Base-by-base conservation (phyloP, 768 basidiomycete genomes). In the Tulasnella calospora region DNA sequence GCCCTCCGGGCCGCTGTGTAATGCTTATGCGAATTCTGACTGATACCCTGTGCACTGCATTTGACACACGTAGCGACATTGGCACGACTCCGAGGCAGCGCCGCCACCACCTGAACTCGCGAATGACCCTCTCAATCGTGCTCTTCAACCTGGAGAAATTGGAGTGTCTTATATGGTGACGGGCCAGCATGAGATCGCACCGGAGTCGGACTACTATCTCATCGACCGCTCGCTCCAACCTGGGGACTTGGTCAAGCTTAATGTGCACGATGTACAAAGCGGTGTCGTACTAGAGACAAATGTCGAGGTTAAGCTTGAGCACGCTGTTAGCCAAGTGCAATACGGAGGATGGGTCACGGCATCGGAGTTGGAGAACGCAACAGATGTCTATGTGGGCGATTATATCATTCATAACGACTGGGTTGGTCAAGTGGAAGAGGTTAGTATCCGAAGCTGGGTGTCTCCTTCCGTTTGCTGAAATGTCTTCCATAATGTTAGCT, bases 351-450 rank as follows among this genome's bases (percentile, higher is more conserved):
- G 92, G 93, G 88, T 88, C 80, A 86, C 87, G 13, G 81, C 86
- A 77, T 85, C 88, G 51, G 90, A 92, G 72, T 83, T 95, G 35
- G 87, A 89, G 80, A 86, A 87, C 33, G 87, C 88, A 35, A 84
- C 87, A 41, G 88, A 90, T 38, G 88, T 92, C 35, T 92, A 92
- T 79, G 87, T 92, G 51, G 79, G 75, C n/a, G 94, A 96, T 84
- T 94, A 91, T 85, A 93, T 96, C 71, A 86, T 91, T 23, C 90
- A 90, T 82, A 89, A 92, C 81, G 90, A 94, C 83, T 98, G 96
- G 95, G 86, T 97, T 82, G 95, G 95, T 74, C 94, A 95, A 88
- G 94, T 93, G 61, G 89, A 94, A 76, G 94, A 95, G 89, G 93
- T 94, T 83, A 80, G 88, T 30, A 12, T 61, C 30, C 79, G 33